Conservation (phyloP, 2,329 filamentous ascomycete genomes). For the Trichoderma sp. region DNA sequence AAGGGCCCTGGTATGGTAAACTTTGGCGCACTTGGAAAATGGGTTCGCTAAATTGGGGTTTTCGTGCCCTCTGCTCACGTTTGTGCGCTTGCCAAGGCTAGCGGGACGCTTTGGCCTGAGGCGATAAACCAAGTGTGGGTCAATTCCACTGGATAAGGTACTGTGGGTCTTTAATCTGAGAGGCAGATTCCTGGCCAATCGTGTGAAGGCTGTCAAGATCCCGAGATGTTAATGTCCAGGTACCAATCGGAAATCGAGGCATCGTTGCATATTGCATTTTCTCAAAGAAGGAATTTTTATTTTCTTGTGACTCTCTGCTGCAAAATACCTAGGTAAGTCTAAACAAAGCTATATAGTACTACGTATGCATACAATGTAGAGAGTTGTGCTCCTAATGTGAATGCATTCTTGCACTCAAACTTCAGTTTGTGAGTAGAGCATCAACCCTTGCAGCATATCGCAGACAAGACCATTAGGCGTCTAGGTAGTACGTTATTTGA, state of each 20-base stretch:
- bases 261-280: not conserved
- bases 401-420: not conserved
- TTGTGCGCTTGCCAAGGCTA: constrained; percentile 28
- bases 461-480: not conserved
- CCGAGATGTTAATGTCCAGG: too few relatives aligned
- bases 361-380: not conserved
- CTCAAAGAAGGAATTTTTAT: not conserved
- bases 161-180: not conserved
- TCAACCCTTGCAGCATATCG: not conserved
- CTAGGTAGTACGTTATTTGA: not conserved
- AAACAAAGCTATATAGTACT: not conserved
- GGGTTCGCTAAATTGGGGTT: constrained; percentile 49
- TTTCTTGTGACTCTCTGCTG: not conserved
- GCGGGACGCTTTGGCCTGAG: not conserved
- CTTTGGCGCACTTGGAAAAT: constrained; percentile 25
- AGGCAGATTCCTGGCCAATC: constrained; percentile 8
- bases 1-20: not conserved
- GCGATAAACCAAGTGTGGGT: not conserved
- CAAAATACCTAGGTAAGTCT: not conserved
- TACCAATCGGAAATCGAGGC: not conserved
- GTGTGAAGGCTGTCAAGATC: not conserved
- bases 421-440: not conserved
- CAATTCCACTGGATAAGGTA: not conserved
- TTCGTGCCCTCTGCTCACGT: constrained; percentile 43
- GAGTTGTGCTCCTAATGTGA: not conserved